Percentiles rank a stretch among this genome's conserved stretches.
These are phyloP conservation scores for Phytophthora sojae DNA, from an alignment of 352 stramenopile species.

Conservation along the genomic window DNA sequence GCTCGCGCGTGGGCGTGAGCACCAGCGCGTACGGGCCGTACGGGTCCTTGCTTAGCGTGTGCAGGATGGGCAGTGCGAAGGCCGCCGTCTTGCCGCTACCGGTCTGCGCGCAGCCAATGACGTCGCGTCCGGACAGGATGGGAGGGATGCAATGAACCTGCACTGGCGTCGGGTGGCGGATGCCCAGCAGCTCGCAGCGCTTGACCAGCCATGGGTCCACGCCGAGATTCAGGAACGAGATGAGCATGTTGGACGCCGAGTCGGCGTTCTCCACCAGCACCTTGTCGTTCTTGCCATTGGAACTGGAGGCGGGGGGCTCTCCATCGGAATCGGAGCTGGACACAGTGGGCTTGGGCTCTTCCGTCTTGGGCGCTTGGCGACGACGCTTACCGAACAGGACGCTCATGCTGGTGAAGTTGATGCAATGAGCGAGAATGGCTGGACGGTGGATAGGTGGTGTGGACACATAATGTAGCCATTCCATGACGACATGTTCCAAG, in stretches of 20 bases:
- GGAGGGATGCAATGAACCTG: constrained; percentile 93
- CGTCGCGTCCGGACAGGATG: constrained; percentile 90
- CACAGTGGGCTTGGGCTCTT: constrained; percentile 10
- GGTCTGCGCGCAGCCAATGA: constrained; percentile 94
- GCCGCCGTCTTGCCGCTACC: constrained; percentile 98
- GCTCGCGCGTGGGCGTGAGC: constrained; percentile 96
- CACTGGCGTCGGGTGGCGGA: constrained; percentile 89
- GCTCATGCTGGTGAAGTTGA: constrained; percentile 51
- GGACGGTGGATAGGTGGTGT: not conserved
- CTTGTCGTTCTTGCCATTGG: constrained; percentile 40
- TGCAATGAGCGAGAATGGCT: not conserved
- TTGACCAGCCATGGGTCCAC: constrained; percentile 90
- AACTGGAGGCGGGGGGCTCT: not conserved
- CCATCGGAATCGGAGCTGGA: not conserved
- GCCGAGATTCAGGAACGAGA: constrained; percentile 87
- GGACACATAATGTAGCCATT: not conserved
- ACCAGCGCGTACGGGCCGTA: constrained; percentile 97
- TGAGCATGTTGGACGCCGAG: constrained; percentile 54
- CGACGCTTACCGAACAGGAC: constrained; percentile 83
- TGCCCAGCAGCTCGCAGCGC: constrained; percentile 85
- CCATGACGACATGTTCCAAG: too few relatives aligned
- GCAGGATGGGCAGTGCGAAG: constrained; percentile 98
- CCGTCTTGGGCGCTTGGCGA: constrained; percentile 25
- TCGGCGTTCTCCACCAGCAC: constrained; percentile 46
- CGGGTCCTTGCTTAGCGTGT: constrained; percentile 93